phyloP scores from a whole-genome alignment of 139 green algal genomes.

The Zygnema circumcarinatum region DNA sequence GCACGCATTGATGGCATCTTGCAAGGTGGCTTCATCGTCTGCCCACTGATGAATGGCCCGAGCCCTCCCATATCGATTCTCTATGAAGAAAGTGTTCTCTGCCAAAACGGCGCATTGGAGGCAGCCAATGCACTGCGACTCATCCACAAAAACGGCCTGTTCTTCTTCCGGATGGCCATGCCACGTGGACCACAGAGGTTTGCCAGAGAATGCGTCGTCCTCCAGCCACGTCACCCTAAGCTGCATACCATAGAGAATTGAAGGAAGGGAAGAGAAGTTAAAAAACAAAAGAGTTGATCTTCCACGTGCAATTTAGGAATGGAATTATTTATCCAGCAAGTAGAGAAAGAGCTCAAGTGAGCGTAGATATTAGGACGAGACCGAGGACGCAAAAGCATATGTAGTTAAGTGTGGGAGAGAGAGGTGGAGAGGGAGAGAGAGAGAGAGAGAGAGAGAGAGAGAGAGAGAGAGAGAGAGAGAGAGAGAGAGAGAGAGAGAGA shows the following conservation, averaged over 20 bases:
- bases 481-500: neutral
- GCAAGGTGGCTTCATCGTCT: conserved; percentile 45
- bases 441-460: no score
- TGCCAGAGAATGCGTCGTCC: conserved; percentile 37
- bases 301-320: no score
- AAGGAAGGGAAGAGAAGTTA: neutral
- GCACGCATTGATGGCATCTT: conserved; percentile 54
- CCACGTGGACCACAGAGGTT: conserved; percentile 38
- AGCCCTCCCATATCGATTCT: conserved; percentile 40
- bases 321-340: no score
- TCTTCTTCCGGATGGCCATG: conserved; percentile 26
- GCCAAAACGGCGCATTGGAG: conserved; percentile 43
- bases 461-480: neutral
- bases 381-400: no score
- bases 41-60: conserved; percentile 52
- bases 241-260: conserved; percentile 10
- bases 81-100: conserved; percentile 42
- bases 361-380: no score
- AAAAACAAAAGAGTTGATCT: neutral
- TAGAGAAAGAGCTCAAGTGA: no score
- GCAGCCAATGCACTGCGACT: conserved; percentile 57
- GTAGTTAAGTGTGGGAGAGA: no score
- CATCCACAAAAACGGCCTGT: conserved; percentile 53
- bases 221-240: conserved; percentile 36
- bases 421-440: no score